phyloP scores from a whole-genome alignment of 2,329 filamentous ascomycete genomes.

The Zasmidium cellare region DNA sequence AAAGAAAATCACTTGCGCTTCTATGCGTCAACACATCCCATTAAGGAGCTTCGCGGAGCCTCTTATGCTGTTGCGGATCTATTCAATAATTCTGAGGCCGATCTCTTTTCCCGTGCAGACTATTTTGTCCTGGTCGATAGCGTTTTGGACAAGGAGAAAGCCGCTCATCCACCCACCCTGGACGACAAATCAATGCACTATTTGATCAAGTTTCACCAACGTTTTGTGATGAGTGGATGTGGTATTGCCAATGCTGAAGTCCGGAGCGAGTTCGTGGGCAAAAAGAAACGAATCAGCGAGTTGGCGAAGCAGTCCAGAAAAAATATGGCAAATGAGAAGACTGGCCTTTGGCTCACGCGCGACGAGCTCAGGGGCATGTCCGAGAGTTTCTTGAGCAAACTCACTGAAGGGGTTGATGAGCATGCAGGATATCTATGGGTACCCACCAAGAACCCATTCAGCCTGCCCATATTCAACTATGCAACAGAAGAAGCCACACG shows the following conservation, averaged over 20 bases:
- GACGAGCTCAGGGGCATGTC: conserved; percentile 3
- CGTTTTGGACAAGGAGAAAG: neutral
- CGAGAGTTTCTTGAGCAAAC: neutral
- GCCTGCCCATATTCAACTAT: neutral
- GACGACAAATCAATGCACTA: conserved; percentile 4
- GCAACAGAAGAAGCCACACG: conserved; percentile 3
- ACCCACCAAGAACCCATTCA: conserved; percentile 5
- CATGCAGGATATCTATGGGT: conserved; percentile 1
- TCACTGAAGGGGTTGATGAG: conserved; percentile 1
- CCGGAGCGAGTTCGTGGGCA: neutral
- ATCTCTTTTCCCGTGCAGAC: neutral
- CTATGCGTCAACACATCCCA: conserved; percentile 2
- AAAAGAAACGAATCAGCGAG: conserved; percentile 4
- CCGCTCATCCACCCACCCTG: neutral
- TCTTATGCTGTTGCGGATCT: conserved; percentile 2
- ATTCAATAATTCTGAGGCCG: conserved; percentile 3
- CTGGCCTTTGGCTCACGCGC: conserved; percentile 4
- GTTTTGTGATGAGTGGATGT: conserved; percentile 2
- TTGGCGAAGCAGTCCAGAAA: conserved; percentile 1
- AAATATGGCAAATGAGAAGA: neutral
- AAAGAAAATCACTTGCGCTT: conserved; percentile 5
- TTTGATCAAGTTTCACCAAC: conserved; percentile 3
- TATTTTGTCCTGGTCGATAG: neutral
- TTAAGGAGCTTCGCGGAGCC: conserved; percentile 2
- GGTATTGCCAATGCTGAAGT: neutral